phyloP scores from a whole-genome alignment of 2,329 filamentous ascomycete genomes.

The Colletotrichum sojae region DNA sequence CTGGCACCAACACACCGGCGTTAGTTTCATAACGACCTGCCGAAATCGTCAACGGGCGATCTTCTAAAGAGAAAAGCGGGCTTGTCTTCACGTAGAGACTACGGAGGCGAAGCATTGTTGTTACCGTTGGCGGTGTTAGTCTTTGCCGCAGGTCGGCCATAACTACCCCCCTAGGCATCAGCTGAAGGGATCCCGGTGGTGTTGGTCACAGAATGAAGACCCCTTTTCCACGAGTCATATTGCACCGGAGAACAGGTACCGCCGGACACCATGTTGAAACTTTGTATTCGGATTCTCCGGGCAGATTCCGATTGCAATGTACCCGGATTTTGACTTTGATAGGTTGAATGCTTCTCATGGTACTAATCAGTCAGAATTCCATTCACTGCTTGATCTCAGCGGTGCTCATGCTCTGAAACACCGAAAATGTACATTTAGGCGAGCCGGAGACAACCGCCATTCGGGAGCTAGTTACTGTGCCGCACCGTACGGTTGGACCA shows the following conservation, averaged over 20 bases:
- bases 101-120: constrained; percentile 8
- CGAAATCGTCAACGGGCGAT: constrained; percentile 2
- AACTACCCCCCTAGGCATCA: constrained; percentile 20
- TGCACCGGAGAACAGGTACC: not conserved
- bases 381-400: too few species aligned
- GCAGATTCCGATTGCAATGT: too few species aligned
- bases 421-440: too few species aligned
- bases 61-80: not conserved
- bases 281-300: too few species aligned
- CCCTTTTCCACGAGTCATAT: constrained; percentile 5
- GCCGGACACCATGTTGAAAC: not conserved
- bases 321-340: too few species aligned
- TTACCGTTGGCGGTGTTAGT: not conserved
- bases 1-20: not conserved
- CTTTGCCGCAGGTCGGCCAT: constrained; percentile 1
- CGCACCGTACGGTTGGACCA: too few species aligned
- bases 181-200: constrained; percentile 15
- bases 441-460: too few species aligned
- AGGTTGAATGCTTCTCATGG: too few species aligned
- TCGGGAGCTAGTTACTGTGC: too few species aligned
- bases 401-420: too few species aligned
- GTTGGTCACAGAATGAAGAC: not conserved
- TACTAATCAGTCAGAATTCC: too few species aligned
- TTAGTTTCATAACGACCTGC: not conserved
- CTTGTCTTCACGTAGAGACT: not conserved